Evolutionary conservation across 169 alveolate species (phyloP).

Genomic region (Eimeria maxima): DNA sequence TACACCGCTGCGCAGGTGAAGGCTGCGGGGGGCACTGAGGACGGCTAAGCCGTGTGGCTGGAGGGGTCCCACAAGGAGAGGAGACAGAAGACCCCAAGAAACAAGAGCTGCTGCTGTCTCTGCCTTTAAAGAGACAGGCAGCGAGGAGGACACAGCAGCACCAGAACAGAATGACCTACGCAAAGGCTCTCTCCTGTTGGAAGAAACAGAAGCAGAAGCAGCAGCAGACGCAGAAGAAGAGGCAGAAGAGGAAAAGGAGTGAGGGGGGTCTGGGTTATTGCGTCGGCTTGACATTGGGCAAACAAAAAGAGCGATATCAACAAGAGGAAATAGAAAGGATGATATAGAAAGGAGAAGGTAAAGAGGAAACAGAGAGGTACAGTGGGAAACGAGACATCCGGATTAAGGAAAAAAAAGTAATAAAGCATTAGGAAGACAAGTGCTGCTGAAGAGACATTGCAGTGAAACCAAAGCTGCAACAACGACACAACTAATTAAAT

Average conservation of each 20-base stretch:
- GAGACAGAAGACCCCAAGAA: slow-evolving; percentile 23
- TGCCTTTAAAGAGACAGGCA: not conserved
- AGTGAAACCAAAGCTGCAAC: not conserved
- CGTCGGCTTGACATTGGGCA: not conserved
- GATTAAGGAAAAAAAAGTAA: not conserved
- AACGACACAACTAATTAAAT: no score
- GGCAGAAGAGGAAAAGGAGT: not conserved
- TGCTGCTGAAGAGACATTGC: not conserved
- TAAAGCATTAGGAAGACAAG: not conserved
- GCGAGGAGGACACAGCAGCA: not conserved
- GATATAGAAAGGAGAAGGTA: no score
- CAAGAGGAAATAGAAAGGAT: no score
- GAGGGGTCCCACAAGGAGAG: not conserved
- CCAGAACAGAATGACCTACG: not conserved
- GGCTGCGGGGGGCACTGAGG: not conserved
- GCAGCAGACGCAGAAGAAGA: not conserved
- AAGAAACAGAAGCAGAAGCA: not conserved
- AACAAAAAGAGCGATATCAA: not conserved
- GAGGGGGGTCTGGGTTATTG: not conserved
- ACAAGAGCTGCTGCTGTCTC: slow-evolving; percentile 22
- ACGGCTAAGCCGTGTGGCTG: not conserved
- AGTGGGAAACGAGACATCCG: no score
- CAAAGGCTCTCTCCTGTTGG: not conserved
- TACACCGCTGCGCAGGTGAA: slow-evolving; percentile 45
- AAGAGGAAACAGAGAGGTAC: no score